These are phyloP conservation scores for Scheffersomyces cryptocercus DNA, from an alignment of 1,139 yeast genomes.

Conservation along the genomic window DNA sequence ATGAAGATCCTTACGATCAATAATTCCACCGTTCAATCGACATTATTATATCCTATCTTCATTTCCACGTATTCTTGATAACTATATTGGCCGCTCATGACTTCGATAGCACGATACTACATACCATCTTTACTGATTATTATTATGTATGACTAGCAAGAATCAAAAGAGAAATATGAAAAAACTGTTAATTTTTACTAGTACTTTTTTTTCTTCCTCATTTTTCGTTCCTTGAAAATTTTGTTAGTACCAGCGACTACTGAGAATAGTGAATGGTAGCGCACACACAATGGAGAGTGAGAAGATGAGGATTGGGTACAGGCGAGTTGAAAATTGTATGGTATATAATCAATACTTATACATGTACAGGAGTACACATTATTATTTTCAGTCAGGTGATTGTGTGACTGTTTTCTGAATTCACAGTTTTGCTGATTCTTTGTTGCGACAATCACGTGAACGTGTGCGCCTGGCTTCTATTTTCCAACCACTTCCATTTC, in stretches of 20 bases:
- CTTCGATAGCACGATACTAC: conserved; percentile 14
- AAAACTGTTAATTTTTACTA: background rate
- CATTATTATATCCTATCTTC: too few relatives aligned
- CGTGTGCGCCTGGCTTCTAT: background rate
- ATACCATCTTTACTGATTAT: conserved; percentile 41
- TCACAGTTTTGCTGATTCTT: too few relatives aligned
- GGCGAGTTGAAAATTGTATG: too few relatives aligned
- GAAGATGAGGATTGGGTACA: too few relatives aligned
- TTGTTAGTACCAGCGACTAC: background rate
- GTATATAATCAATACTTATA: too few relatives aligned
- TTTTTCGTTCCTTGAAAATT: background rate
- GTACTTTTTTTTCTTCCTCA: too few relatives aligned
- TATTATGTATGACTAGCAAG: conserved; percentile 2
- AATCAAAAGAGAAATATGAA: conserved; percentile 1
- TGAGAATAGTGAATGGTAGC: background rate
- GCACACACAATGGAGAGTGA: background rate
- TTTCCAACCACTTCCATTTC: too few relatives aligned
- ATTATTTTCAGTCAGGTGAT: background rate
- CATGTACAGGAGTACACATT: too few relatives aligned
- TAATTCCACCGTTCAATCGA: too few relatives aligned
- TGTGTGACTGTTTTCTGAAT: background rate
- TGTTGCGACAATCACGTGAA: background rate
- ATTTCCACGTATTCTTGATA: too few relatives aligned
- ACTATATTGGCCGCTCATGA: too few relatives aligned
- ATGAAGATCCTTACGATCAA: too few relatives aligned